phyloP scores from a whole-genome alignment of 1,284 basidiomycete genomes.

The Erythrobasidium hasegawianum region DNA sequence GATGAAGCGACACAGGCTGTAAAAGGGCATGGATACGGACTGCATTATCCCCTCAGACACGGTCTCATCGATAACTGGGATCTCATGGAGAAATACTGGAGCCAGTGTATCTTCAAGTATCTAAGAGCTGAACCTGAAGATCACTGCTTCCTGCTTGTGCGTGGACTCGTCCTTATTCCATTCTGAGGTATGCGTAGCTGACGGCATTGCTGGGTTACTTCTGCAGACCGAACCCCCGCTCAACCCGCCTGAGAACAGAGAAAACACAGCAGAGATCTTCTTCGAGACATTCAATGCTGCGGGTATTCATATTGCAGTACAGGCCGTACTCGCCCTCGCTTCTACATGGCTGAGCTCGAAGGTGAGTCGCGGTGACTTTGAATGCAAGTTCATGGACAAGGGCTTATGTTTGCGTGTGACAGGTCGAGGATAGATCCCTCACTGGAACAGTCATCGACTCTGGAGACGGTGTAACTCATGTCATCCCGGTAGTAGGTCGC shows the following conservation, averaged over 20 bases:
- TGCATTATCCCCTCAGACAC: constrained; percentile 96
- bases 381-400: no score
- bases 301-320: constrained; percentile 95
- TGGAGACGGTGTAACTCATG: constrained; percentile 97
- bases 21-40: constrained; percentile 68
- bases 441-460: constrained; percentile 96
- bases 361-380: constrained; percentile 56
- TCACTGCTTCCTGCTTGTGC: constrained; percentile 92
- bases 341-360: constrained; percentile 95
- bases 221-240: constrained; percentile 92
- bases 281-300: constrained; percentile 58
- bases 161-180: constrained; percentile 47
- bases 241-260: constrained; percentile 97
- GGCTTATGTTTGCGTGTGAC: background rate
- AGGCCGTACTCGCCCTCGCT: constrained; percentile 97
- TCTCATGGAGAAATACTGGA: constrained; percentile 99
- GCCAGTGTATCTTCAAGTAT: constrained; percentile 99
- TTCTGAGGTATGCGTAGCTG: background rate
- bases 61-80: constrained; percentile 99
- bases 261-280: constrained; percentile 99
- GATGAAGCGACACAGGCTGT: constrained; percentile 94
- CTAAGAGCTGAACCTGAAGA: constrained; percentile 97
- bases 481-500: constrained; percentile 73
- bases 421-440: constrained; percentile 42
- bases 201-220: no score